Evolutionary conservation across 352 stramenopile genomes (phyloP).

Genomic region (Globisporangium ultimum): DNA sequence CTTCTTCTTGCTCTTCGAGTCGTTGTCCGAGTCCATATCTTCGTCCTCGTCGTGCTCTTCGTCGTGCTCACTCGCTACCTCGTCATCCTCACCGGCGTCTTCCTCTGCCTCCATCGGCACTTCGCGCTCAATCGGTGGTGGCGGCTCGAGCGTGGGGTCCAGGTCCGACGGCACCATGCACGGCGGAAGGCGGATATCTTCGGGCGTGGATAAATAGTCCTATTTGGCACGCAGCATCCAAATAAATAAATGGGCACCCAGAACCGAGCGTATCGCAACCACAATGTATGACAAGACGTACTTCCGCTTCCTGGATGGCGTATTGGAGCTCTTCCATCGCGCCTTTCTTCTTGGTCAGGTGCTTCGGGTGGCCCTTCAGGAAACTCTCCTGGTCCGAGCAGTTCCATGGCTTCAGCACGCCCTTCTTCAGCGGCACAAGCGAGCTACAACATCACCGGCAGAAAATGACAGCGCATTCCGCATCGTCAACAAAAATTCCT

Average conservation of each 20-base stretch:
- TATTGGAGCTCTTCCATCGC: constrained; percentile 41
- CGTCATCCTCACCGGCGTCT: constrained; percentile 23
- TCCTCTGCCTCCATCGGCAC: constrained; percentile 27
- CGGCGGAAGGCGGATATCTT: constrained; percentile 69
- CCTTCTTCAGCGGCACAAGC: constrained; percentile 58
- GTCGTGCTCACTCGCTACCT: constrained; percentile 17
- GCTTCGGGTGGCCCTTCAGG: constrained; percentile 63
- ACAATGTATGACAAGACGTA: constrained; percentile 11
- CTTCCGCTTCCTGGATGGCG: constrained; percentile 60
- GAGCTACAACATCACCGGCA: constrained; percentile 29
- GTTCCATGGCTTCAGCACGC: constrained; percentile 67
- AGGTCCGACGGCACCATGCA: constrained; percentile 83
- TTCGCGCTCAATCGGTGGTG: constrained; percentile 30
- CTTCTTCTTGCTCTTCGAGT: constrained; percentile 24
- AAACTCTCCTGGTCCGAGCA: constrained; percentile 64
- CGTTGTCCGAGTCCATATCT: constrained; percentile 18
- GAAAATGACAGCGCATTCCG: neutral
- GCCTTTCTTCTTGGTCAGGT: constrained; percentile 66
- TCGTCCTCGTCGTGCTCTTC: constrained; percentile 11
- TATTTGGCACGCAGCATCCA: constrained; percentile 14
- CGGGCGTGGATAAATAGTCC: constrained; percentile 71
- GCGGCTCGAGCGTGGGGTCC: constrained; percentile 67
- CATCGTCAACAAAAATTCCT: neutral
- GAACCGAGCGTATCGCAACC: no score
- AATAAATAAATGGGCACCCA: no score